These are phyloP conservation scores for Termitomyces sp. DNA, from an alignment of 768 basidiomycete genomes.

Conservation along the genomic window DNA sequence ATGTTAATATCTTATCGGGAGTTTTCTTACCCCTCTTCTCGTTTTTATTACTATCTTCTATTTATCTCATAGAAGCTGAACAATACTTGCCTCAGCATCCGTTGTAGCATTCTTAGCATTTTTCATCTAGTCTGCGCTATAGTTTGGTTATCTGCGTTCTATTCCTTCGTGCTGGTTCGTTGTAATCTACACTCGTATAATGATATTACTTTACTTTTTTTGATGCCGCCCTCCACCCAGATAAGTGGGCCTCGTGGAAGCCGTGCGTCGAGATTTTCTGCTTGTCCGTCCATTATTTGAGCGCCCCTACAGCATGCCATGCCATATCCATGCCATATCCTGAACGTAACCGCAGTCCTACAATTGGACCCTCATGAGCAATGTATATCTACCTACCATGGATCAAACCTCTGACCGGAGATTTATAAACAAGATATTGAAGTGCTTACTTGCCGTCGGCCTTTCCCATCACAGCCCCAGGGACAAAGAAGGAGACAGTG, in stretches of 20 bases:
- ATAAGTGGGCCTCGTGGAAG: slow-evolving; percentile 9
- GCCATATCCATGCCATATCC: background rate
- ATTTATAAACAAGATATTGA: background rate
- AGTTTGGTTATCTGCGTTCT: slow-evolving; percentile 10
- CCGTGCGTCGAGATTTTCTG: slow-evolving; percentile 5
- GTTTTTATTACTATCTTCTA: slow-evolving; percentile 15
- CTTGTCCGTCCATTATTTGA: background rate
- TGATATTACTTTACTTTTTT: slow-evolving; percentile 8
- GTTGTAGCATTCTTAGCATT: slow-evolving; percentile 15
- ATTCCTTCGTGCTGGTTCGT: slow-evolving; percentile 10
- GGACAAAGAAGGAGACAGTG: background rate
- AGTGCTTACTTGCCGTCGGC: background rate
- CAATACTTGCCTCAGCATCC: slow-evolving; percentile 13
- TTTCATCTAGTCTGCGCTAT: slow-evolving; percentile 6
- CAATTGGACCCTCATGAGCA: background rate
- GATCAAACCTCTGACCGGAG: background rate
- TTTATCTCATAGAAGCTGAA: slow-evolving; percentile 17
- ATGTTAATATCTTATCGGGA: slow-evolving; percentile 14
- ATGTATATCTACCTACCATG: background rate
- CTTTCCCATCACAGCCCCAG: background rate
- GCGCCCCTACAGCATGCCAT: background rate
- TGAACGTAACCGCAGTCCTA: background rate
- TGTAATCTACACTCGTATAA: slow-evolving; percentile 10
- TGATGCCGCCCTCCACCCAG: background rate
- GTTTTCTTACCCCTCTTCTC: slow-evolving; percentile 16